phyloP scores from a whole-genome alignment of 257 asterid genomes.

The Salvia miltiorrhiza region DNA sequence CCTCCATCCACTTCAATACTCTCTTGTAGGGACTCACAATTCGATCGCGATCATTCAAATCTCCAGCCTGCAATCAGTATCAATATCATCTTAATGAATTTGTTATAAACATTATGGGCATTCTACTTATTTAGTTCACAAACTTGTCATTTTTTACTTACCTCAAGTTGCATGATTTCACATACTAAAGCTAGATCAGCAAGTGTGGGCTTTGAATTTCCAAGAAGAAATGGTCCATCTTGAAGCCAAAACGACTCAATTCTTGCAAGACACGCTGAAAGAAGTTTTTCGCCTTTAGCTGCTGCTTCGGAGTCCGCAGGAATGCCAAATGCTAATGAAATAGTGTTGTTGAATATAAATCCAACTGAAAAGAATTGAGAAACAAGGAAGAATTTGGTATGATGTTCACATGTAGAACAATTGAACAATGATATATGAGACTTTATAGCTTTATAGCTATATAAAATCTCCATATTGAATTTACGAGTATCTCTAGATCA shows the following conservation, averaged over 20 bases:
- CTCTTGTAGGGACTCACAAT: slow-evolving; percentile 57
- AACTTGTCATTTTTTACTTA: slow-evolving; percentile 3
- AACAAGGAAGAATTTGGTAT: background rate
- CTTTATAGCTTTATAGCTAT: too few relatives aligned
- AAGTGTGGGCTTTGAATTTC: slow-evolving; percentile 68
- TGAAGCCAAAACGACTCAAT: slow-evolving; percentile 72
- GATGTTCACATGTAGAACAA: too few relatives aligned
- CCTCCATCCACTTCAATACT: slow-evolving; percentile 69
- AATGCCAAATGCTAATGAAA: slow-evolving; percentile 48
- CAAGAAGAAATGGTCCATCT: slow-evolving; percentile 59
- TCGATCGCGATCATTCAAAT: slow-evolving; percentile 43
- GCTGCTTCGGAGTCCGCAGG: slow-evolving; percentile 62
- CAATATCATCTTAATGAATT: background rate
- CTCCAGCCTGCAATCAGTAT: slow-evolving; percentile 37
- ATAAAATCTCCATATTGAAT: too few relatives aligned
- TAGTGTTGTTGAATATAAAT: slow-evolving; percentile 33
- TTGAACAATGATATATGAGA: background rate
- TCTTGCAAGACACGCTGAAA: slow-evolving; percentile 47
- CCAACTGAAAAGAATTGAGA: slow-evolving; percentile 41
- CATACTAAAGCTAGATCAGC: slow-evolving; percentile 84
- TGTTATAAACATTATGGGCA: too few relatives aligned
- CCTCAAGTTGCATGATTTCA: slow-evolving; percentile 81
- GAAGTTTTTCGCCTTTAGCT: slow-evolving; percentile 59
- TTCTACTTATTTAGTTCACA: background rate
- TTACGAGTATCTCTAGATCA: background rate